Evolutionary conservation across 2,329 filamentous ascomycete genomes (phyloP), one percentile per base, ranked within the genome.

Genomic region (Monosporascus sp.): DNA sequence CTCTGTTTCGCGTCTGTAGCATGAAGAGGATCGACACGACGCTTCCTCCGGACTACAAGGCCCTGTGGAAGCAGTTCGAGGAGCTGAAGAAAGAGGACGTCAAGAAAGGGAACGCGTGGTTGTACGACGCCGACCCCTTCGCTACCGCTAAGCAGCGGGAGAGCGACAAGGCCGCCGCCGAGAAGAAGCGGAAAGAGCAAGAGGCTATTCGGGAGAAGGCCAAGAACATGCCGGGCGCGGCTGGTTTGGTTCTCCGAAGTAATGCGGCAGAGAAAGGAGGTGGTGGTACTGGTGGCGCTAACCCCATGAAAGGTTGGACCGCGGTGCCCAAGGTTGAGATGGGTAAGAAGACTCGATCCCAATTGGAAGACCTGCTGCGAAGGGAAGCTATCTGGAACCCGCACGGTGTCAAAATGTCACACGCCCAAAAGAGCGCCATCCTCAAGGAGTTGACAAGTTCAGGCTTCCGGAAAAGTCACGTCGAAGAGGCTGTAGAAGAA

Each of bases 11-110:
- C 49, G 89, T 97, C 3, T 93, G 89, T 70, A 97, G 88, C 67
- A 96, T 95, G 86, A 91, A 92, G 72, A 97, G 97, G 68, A 84
- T 97, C 63, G 91, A 96, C 67, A 95, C 91, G 77, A 93, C 92
- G 74, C 79, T 99, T 59, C 94, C 94, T 24, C 94, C 94, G 0
- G 89, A 88, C 55, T 95, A 97, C 72, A 88, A 87, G 65, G 84
- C 89, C 59, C 75, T 97, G 43, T 99, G 94, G 94, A 96, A 95
- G 68, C 86, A 92, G 54, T 96, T 99, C 61, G 82, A 88, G 57
- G 81, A 84, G 4, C 74, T 97, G 58, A 97, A 97, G 72, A 84
- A 83, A 58, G 81, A 85, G 61, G 93, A 97, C 63, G 76, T 90
- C 48, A 88, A 86, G 65, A 86, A 89, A 43, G 91, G 81, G n/a